phyloP scores from a whole-genome alignment of 495 filamentous ascomycete genomes.

The Hypoxylon fuscum region DNA sequence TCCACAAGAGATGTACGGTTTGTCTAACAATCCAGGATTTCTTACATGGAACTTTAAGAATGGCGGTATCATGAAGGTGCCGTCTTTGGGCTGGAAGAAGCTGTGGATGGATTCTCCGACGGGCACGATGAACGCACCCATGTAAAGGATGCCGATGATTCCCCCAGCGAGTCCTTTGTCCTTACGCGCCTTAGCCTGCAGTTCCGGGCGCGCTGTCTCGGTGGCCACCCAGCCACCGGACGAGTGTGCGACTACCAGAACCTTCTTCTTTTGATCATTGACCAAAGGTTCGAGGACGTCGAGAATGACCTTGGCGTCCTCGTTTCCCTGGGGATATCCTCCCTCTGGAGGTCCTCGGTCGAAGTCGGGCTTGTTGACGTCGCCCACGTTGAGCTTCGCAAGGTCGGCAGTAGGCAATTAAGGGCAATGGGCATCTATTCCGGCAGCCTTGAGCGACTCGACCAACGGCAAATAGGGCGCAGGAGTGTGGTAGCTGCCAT shows the following conservation, averaged over 20 bases:
- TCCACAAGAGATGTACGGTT: neutral
- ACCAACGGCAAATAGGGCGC: slow-evolving; percentile 46
- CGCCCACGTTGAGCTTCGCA: slow-evolving; percentile 44
- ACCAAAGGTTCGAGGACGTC: slow-evolving; percentile 37
- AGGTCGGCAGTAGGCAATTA: slow-evolving; percentile 48
- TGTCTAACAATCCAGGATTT: neutral
- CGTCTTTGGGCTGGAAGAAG: slow-evolving; percentile 45
- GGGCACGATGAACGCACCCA: slow-evolving; percentile 45
- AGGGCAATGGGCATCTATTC: slow-evolving; percentile 47
- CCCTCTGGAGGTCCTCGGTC: slow-evolving; percentile 40
- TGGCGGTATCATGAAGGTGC: slow-evolving; percentile 26
- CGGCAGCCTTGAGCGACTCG: slow-evolving; percentile 30
- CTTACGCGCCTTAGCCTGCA: slow-evolving; percentile 35
- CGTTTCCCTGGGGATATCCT: slow-evolving; percentile 42
- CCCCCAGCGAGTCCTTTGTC: slow-evolving; percentile 42
- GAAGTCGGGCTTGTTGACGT: slow-evolving; percentile 43
- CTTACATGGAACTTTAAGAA: slow-evolving; percentile 44
- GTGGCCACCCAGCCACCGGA: slow-evolving; percentile 50
- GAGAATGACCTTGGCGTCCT: slow-evolving; percentile 39
- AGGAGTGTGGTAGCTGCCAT: slow-evolving; percentile 51
- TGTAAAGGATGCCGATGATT: slow-evolving; percentile 49
- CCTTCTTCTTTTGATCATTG: slow-evolving; percentile 35
- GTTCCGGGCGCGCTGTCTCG: slow-evolving; percentile 42
- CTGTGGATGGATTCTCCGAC: slow-evolving; percentile 43
- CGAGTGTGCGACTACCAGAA: slow-evolving; percentile 45